phyloP scores from a whole-genome alignment of 805 yeast species.

The Lipomyces starkeyi region DNA sequence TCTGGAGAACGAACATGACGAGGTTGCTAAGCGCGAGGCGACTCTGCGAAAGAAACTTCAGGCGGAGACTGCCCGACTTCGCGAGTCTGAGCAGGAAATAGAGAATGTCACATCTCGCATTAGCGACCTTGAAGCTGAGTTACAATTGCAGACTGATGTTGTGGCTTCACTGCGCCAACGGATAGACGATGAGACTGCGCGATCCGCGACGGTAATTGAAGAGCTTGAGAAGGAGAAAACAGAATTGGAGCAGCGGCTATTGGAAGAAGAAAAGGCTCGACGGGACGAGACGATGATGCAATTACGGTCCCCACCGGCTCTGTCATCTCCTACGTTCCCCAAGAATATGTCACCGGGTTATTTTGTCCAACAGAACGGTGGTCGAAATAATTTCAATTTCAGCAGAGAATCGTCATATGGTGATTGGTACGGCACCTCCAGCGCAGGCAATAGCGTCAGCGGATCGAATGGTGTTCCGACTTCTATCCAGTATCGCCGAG shows the following conservation, averaged over 20 bases:
- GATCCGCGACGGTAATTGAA: constrained; percentile 27
- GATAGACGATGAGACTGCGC: constrained; percentile 30
- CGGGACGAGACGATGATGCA: constrained; percentile 31
- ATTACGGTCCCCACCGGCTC: constrained; percentile 24
- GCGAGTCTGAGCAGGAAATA: constrained; percentile 19
- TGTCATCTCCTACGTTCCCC: constrained; percentile 25
- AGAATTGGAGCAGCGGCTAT: constrained; percentile 32
- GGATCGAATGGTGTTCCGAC: constrained; percentile 20
- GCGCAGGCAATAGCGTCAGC: constrained; percentile 1
- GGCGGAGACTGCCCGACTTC: constrained; percentile 7
- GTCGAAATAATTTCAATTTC: constrained; percentile 4
- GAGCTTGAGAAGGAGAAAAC: constrained; percentile 40
- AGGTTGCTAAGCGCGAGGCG: constrained; percentile 45
- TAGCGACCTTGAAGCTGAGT: constrained; percentile 32
- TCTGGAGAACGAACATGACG: constrained; percentile 55
- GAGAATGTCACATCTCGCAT: constrained; percentile 22
- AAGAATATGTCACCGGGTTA: constrained; percentile 14
- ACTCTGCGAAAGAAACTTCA: constrained; percentile 26
- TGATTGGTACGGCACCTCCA: constrained; percentile 7
- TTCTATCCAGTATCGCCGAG: constrained; percentile 29
- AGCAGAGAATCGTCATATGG: constrained; percentile 29
- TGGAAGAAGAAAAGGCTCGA: constrained; percentile 33
- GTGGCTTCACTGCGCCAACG: constrained; percentile 30
- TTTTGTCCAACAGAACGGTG: neutral
- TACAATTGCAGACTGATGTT: constrained; percentile 26